These are phyloP conservation scores for Boletus rex-veris DNA, from an alignment of 768 basidiomycete species.

Conservation along the genomic window DNA sequence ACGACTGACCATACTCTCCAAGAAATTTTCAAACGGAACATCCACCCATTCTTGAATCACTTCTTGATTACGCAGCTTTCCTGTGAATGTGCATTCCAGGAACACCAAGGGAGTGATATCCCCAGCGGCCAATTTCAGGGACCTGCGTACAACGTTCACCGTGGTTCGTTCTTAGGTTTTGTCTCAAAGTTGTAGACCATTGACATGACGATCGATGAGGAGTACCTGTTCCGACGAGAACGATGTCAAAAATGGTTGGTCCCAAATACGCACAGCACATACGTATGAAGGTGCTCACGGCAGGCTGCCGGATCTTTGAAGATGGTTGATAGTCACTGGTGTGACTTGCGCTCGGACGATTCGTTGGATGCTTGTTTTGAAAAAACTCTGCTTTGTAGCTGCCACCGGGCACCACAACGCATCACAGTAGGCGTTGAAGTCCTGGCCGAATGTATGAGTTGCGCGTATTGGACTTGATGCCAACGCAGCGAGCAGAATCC, in stretches of 20 bases:
- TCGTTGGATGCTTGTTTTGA: slow-evolving; percentile 15
- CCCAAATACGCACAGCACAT: neutral
- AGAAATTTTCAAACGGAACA: no score
- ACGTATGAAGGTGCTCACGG: slow-evolving; percentile 20
- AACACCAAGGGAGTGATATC: slow-evolving; percentile 24
- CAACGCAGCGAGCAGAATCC: no score
- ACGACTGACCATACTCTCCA: slow-evolving; percentile 13
- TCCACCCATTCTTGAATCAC: slow-evolving; percentile 21
- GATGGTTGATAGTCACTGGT: slow-evolving; percentile 28
- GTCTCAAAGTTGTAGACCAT: no score
- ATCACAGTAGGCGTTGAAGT: slow-evolving; percentile 29
- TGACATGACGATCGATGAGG: slow-evolving; percentile 30
- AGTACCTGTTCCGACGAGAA: slow-evolving; percentile 15
- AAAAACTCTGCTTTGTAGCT: slow-evolving; percentile 32
- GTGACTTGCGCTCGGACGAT: slow-evolving; percentile 24
- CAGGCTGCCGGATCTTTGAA: slow-evolving; percentile 24
- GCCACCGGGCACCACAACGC: slow-evolving; percentile 38
- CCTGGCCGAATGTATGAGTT: slow-evolving; percentile 7
- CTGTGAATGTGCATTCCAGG: slow-evolving; percentile 30
- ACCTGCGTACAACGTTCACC: no score
- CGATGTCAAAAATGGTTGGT: neutral
- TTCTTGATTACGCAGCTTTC: slow-evolving; percentile 16
- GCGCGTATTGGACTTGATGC: no score
- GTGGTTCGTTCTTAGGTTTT: no score
- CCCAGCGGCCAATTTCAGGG: no score